Conservation (phyloP, 441 rosid genomes). For the Macaranga tanarius region DNA sequence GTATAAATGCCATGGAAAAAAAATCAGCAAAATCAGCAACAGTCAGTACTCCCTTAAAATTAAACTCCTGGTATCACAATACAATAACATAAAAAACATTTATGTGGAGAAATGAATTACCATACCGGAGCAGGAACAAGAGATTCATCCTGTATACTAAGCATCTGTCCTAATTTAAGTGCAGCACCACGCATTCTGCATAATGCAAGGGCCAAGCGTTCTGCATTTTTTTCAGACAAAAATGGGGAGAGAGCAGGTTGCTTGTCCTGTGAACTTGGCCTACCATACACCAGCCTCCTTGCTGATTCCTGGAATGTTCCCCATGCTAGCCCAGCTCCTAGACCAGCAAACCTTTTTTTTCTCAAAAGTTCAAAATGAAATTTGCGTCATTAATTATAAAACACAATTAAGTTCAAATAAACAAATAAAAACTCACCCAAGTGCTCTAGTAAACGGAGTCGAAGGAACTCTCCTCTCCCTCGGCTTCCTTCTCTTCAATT, state of each 20-base stretch:
- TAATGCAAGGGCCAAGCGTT: slow-evolving; percentile 78
- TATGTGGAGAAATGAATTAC: neutral
- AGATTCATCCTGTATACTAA: slow-evolving; percentile 94
- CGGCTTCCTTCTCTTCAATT: slow-evolving; percentile 59
- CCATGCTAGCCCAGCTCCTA: slow-evolving; percentile 98
- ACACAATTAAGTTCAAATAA: neutral
- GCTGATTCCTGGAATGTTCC: slow-evolving; percentile 91
- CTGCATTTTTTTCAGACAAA: slow-evolving; percentile 83
- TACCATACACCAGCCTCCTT: slow-evolving; percentile 69
- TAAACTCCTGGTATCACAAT: no score
- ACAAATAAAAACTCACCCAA: slow-evolving; percentile 51
- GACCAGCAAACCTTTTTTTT: slow-evolving; percentile 80
- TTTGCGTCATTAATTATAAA: neutral
- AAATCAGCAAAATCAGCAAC: no score
- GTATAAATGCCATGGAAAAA: slow-evolving; percentile 4
- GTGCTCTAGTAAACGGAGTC: slow-evolving; percentile 81
- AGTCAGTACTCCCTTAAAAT: no score
- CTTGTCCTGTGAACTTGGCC: slow-evolving; percentile 48
- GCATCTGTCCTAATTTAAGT: slow-evolving; percentile 91
- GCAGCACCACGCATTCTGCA: slow-evolving; percentile 99
- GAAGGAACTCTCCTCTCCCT: slow-evolving; percentile 92
- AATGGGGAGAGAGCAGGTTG: slow-evolving; percentile 70
- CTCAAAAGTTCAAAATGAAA: no score
- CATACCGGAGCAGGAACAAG: slow-evolving; percentile 97
- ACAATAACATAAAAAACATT: no score